Evolutionary conservation across 31 red algal species (phyloP), one percentile per base, ranked within the genome.

Genomic region (Odonthalia washingtoniensis): DNA sequence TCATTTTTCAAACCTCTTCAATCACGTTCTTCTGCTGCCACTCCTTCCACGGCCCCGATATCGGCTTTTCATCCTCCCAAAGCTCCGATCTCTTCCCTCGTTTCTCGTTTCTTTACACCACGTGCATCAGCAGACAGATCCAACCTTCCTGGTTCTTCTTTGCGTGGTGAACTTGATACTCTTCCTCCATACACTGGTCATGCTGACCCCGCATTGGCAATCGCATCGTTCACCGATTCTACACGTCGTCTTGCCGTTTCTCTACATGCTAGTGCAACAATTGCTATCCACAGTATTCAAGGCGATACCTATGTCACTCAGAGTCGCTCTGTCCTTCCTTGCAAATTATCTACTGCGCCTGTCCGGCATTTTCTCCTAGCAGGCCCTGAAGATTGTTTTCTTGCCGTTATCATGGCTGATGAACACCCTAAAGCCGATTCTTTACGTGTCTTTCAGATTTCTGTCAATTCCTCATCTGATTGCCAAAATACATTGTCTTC

Each of bases 381-480:
- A 21, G 90, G 90, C 24, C 77, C 74, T 2, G 42, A 46, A 4
- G 81, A 70, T 33, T 86, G 69, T 73, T 74, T 80, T 14, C 32
- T 92, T 63, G 90, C 90, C 35, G 76, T 87, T 75, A 31, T 92
- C 37, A 75, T 85, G 65, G 81, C 75, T 1, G 90, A 92, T 82
- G 90, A 92, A 81, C 81, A 92, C 65, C 90, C 90, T 33, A 87
- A 61, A 31, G 90, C 90, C 4, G 90, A 92, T 73, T 92, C 90
- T 37, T 52, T 92, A 24, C 65, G 90, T 40, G 63, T 86, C 30
- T 92, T 81, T 67, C 74, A 92, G 41, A 65, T 92, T 49, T 65
- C 90, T 0, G 79, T 65, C 21, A 84, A 78, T 26, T 75, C 32
- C 14, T 74, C 42, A 42, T 41, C 43, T 44, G 68, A 87, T 5